Evolutionary conservation across 106 monocot genomes (phyloP).

Genomic region (Amphibolis antarctica): DNA sequence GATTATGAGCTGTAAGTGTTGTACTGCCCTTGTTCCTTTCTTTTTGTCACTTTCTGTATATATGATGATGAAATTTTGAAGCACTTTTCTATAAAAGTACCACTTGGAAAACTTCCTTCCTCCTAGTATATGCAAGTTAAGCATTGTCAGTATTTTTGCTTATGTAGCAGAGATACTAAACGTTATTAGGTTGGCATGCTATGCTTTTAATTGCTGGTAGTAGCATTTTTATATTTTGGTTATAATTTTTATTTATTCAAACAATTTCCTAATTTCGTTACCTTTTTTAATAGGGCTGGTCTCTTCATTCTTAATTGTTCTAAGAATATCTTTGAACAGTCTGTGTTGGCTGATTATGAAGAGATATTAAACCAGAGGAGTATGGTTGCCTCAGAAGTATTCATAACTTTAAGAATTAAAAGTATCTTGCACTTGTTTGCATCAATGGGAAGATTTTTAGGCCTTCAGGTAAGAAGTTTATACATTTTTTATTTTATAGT

Average conservation of each 20-base stretch:
- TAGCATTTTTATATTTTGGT: not conserved
- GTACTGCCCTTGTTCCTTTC: no score
- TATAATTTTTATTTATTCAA: constrained; percentile 1
- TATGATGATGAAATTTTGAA: no score
- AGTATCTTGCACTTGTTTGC: constrained; percentile 93
- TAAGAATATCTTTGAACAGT: constrained; percentile 48
- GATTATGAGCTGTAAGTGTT: no score
- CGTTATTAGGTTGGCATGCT: no score
- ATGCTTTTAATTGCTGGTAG: no score
- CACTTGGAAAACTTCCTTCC: no score
- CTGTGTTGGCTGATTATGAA: constrained; percentile 51
- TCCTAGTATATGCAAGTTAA: no score
- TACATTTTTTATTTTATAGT: not conserved
- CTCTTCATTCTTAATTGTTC: constrained; percentile 71
- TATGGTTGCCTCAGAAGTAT: constrained; percentile 57
- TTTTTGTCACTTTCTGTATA: no score
- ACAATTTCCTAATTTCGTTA: not conserved
- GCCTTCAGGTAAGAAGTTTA: constrained; percentile 47
- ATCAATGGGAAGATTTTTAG: constrained; percentile 68
- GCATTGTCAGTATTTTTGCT: no score
- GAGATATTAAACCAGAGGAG: constrained; percentile 72
- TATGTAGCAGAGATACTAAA: no score
- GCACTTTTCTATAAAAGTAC: no score
- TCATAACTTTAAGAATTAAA: constrained; percentile 76
- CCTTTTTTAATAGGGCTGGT: constrained; percentile 48